Evolutionary conservation across 129 eudicot species (phyloP).

Genomic region (Flaveria bidentis): DNA sequence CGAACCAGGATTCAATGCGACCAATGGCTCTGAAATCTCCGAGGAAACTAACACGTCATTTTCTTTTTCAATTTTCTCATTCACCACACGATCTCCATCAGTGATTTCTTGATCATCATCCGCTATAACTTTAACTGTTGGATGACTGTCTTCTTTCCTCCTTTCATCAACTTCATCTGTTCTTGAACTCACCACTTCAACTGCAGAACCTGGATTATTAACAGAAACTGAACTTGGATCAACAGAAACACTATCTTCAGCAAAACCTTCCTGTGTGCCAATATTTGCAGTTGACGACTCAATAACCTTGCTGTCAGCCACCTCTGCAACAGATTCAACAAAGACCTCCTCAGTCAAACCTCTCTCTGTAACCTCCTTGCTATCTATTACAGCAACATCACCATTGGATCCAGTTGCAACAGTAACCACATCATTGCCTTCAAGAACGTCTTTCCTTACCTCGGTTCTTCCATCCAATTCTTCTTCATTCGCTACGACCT

Average conservation of each 20-base stretch:
- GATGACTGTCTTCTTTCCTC: conserved; percentile 7
- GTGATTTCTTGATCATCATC: conserved; percentile 25
- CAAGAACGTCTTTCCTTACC: background rate
- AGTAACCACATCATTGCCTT: background rate
- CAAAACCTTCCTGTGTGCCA: conserved; percentile 3
- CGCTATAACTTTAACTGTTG: background rate
- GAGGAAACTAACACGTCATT: conserved; percentile 25
- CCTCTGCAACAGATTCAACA: conserved; percentile 8
- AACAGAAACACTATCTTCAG: background rate
- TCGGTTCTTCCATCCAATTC: background rate
- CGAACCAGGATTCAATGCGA: conserved; percentile 5
- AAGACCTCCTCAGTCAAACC: conserved; percentile 20
- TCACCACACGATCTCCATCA: conserved; percentile 13
- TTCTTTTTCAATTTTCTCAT: conserved; percentile 29
- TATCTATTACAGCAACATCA: conserved; percentile 6
- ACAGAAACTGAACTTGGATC: conserved; percentile 1
- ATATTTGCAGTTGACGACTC: background rate
- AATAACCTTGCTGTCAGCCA: background rate
- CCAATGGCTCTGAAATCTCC: conserved; percentile 12
- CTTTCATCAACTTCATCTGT: conserved; percentile 3
- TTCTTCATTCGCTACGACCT: background rate
- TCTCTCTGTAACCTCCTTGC: conserved; percentile 9
- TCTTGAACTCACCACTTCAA: background rate
- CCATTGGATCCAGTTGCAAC: conserved; percentile 14
- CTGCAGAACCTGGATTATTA: background rate